Evolutionary conservation across 2,329 filamentous ascomycete species (phyloP).

Genomic region (Diaporthe ilicicola): DNA sequence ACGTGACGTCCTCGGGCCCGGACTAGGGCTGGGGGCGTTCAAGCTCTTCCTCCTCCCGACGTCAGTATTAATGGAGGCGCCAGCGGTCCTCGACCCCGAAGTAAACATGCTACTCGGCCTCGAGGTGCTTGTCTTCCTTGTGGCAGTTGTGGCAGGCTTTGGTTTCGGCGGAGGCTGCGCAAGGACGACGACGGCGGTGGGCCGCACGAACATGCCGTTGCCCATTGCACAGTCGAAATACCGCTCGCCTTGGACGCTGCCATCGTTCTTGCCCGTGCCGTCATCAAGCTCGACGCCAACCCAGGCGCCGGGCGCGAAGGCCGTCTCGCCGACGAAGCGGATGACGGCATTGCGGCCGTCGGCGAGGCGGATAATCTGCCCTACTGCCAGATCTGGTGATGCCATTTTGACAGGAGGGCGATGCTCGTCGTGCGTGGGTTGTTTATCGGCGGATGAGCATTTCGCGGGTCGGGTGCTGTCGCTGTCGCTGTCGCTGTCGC

Average conservation of each 20-base stretch:
- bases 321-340: conserved; percentile 81
- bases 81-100: conserved; percentile 47
- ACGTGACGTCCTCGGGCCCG: conserved; percentile 65
- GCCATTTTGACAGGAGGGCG: conserved; percentile 51
- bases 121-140: conserved; percentile 44
- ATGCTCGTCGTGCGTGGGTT: background rate
- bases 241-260: conserved; percentile 83
- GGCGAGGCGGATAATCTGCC: conserved; percentile 80
- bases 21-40: conserved; percentile 77
- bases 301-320: conserved; percentile 86
- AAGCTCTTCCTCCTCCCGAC: conserved; percentile 72
- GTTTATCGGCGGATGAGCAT: conserved; percentile 22
- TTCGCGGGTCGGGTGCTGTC: background rate
- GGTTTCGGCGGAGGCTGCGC: conserved; percentile 55
- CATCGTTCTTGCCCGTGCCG: conserved; percentile 90
- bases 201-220: conserved; percentile 84
- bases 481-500: background rate
- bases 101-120: conserved; percentile 61
- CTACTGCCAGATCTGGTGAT: conserved; percentile 64
- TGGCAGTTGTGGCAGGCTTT: conserved; percentile 50
- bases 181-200: conserved; percentile 71
- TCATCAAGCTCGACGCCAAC: conserved; percentile 89
- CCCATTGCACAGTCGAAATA: conserved; percentile 89
- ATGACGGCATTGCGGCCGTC: conserved; percentile 81
- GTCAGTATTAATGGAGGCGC: conserved; percentile 60